Evolutionary conservation across 1,284 basidiomycete species (phyloP).

Genomic region (Trametes pubescens): DNA sequence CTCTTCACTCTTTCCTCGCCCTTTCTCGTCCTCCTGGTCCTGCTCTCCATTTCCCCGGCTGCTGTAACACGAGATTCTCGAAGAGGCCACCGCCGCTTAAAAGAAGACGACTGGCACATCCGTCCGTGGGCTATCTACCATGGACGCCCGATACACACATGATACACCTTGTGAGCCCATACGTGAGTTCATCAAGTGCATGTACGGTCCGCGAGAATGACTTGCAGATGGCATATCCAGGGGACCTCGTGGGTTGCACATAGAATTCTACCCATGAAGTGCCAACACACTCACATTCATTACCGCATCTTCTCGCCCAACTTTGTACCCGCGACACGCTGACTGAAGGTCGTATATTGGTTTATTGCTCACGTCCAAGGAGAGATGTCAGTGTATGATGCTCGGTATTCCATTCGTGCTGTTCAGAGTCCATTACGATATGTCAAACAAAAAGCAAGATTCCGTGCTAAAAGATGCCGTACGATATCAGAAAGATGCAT

Average conservation of each 20-base stretch:
- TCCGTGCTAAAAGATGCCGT: constrained; percentile 18
- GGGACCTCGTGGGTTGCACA: too few relatives aligned
- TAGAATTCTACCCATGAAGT: too few relatives aligned
- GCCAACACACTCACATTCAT: neutral
- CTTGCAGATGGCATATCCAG: too few relatives aligned
- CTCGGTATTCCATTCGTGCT: constrained; percentile 20
- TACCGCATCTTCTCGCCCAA: neutral
- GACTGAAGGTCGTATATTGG: neutral
- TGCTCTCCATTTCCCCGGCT: neutral
- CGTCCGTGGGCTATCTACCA: constrained; percentile 27
- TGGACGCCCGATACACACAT: constrained; percentile 16
- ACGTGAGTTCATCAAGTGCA: neutral
- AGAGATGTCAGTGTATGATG: neutral
- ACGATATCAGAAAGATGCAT: constrained; percentile 12
- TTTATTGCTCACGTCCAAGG: neutral
- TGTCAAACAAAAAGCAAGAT: constrained; percentile 12
- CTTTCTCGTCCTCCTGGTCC: neutral
- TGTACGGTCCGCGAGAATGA: too few relatives aligned
- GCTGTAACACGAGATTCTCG: neutral
- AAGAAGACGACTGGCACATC: constrained; percentile 5
- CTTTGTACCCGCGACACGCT: neutral
- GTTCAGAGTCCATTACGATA: constrained; percentile 22
- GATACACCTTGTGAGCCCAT: neutral
- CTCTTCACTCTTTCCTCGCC: neutral
- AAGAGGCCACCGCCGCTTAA: neutral